Percentiles rank a stretch among this genome's conserved stretches.
Evolutionary conservation across 495 filamentous ascomycete species (phyloP).

Genomic region (Tirmania nivea): DNA sequence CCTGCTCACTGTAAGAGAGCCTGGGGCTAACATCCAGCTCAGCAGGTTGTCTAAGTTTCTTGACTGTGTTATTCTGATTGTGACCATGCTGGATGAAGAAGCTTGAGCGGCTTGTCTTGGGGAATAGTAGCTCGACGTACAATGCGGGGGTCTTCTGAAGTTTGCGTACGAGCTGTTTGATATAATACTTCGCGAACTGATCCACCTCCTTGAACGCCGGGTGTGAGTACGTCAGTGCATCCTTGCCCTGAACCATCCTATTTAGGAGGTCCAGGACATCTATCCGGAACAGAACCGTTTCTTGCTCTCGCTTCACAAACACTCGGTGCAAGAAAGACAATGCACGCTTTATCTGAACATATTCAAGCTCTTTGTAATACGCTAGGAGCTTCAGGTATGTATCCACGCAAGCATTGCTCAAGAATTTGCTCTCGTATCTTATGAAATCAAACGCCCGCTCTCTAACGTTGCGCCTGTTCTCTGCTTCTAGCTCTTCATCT

Average conservation of each 20-base stretch:
- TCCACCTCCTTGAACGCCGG: constrained; percentile 74
- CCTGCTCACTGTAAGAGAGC: constrained; percentile 40
- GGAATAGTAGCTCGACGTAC: constrained; percentile 66
- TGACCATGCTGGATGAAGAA: constrained; percentile 80
- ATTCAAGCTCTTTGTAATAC: constrained; percentile 62
- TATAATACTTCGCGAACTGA: constrained; percentile 58
- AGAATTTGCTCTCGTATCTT: constrained; percentile 58
- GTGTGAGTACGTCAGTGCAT: constrained; percentile 41
- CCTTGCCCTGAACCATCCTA: constrained; percentile 78
- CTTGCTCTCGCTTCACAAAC: constrained; percentile 83
- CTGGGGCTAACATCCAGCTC: constrained; percentile 62
- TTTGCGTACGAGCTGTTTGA: constrained; percentile 55
- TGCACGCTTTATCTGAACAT: constrained; percentile 68
- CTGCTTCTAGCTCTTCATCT: constrained; percentile 51
- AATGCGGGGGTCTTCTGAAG: constrained; percentile 64
- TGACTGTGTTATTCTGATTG: constrained; percentile 49
- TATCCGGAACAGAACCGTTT: constrained; percentile 66
- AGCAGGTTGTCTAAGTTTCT: constrained; percentile 30
- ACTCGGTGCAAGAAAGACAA: constrained; percentile 91
- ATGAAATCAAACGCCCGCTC: constrained; percentile 91
- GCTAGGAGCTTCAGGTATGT: constrained; percentile 65
- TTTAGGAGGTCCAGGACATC: constrained; percentile 80
- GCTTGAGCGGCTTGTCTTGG: constrained; percentile 63
- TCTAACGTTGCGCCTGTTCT: constrained; percentile 37
- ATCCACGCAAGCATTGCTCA: constrained; percentile 64